Conservation (phyloP, 495 filamentous ascomycete genomes). For the Penicillium flavigenum region DNA sequence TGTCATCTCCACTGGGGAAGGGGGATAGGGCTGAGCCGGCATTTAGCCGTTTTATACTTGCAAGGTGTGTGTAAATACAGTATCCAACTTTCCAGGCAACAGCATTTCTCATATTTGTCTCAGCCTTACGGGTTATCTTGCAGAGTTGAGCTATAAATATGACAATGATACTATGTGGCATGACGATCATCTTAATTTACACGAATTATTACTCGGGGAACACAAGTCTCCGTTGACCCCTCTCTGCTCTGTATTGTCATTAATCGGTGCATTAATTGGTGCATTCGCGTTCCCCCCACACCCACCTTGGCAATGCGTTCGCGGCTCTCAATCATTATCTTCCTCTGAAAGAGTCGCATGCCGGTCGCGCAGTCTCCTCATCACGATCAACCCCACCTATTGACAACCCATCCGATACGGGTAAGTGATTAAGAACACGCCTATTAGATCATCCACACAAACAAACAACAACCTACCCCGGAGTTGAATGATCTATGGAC, state of each 20-base stretch:
- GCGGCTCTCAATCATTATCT: neutral
- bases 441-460: neutral
- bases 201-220: conserved; percentile 1
- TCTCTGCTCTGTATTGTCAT: conserved; percentile 8
- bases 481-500: conserved; percentile 12
- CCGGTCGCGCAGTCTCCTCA: neutral
- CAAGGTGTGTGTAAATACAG: neutral
- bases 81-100: neutral
- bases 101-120: neutral
- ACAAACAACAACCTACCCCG: neutral
- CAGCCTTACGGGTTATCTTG: neutral
- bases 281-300: neutral
- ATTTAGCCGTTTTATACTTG: neutral
- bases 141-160: neutral
- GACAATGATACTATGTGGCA: no score
- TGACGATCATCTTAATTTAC: conserved; percentile 1
- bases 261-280: neutral
- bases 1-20: neutral
- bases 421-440: neutral
- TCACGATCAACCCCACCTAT: neutral
- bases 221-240: neutral
- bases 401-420: neutral
- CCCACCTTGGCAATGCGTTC: conserved; percentile 9
- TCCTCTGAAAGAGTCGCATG: neutral
- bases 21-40: conserved; percentile 20